Percentiles rank a stretch among this genome's conserved stretches.
Conservation (phyloP, 2,329 filamentous ascomycete species). For the Fusarium foetens region DNA sequence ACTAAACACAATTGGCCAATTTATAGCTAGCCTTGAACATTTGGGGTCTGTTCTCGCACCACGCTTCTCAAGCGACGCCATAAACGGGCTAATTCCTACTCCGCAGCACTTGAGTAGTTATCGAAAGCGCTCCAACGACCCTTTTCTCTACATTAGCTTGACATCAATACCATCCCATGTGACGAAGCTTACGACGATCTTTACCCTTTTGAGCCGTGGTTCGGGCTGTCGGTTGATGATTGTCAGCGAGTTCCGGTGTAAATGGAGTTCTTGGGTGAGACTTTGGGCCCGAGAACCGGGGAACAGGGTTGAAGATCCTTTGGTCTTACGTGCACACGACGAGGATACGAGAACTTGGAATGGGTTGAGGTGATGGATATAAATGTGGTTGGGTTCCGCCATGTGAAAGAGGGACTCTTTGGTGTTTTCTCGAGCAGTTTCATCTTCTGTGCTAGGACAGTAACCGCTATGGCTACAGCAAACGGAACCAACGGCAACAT, state of each 20-base stretch:
- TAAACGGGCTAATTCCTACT: neutral
- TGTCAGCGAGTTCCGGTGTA: neutral
- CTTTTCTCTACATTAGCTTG: neutral
- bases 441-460: too few relatives aligned
- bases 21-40: rapidly evolving
- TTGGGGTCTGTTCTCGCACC: neutral
- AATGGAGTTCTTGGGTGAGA: neutral
- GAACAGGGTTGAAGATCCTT: neutral
- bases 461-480: neutral
- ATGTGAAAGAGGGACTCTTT: neutral
- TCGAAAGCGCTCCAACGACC: neutral
- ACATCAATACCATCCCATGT: neutral
- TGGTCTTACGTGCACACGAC: neutral
- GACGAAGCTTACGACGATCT: neutral
- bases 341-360: neutral
- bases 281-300: neutral
- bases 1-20: rapidly evolving
- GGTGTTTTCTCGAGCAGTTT: neutral
- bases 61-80: neutral
- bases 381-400: neutral
- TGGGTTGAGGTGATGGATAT: neutral
- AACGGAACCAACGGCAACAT: neutral
- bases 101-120: rapidly evolving
- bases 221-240: neutral
- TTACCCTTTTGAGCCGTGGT: rapidly evolving